phyloP scores from a whole-genome alignment of 345 rosid genomes.

The Garcia nutans region DNA sequence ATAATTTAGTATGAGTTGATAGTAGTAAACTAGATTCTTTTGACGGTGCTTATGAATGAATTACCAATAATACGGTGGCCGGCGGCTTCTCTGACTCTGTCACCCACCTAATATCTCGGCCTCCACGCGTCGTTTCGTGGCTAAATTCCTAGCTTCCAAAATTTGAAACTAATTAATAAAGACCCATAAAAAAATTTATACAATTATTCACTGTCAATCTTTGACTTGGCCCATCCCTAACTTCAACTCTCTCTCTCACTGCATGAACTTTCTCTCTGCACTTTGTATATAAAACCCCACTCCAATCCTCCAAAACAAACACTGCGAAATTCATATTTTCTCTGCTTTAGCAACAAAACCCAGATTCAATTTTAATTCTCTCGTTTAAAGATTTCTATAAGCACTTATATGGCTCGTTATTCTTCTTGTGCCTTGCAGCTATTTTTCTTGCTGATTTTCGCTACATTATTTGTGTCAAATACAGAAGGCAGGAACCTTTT shows the following conservation, averaged over 20 bases:
- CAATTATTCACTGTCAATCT: neutral
- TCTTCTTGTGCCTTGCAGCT: constrained; percentile 18
- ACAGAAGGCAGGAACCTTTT: constrained; percentile 51
- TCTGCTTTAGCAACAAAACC: constrained; percentile 20
- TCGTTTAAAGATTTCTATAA: neutral
- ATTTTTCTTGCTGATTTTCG: constrained; percentile 30
- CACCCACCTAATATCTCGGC: constrained; percentile 23
- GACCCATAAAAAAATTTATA: neutral
- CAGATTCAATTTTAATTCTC: constrained; percentile 7
- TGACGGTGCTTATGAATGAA: constrained; percentile 17
- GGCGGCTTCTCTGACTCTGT: constrained; percentile 33
- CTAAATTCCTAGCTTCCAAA: neutral
- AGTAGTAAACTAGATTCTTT: neutral
- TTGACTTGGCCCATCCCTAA: constrained; percentile 28
- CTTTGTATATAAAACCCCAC: neutral
- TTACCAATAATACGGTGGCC: constrained; percentile 34
- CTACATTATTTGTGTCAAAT: constrained; percentile 32
- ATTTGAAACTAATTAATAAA: neutral
- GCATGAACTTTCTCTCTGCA: neutral
- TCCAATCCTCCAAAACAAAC: constrained; percentile 4
- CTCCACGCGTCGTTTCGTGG: constrained; percentile 39
- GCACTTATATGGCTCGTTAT: constrained; percentile 50
- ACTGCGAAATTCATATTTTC: neutral
- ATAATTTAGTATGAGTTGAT: too few relatives aligned
- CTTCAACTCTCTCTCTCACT: constrained; percentile 20